Conservation (phyloP, 352 stramenopile species). For the Phytophthora multivora region DNA sequence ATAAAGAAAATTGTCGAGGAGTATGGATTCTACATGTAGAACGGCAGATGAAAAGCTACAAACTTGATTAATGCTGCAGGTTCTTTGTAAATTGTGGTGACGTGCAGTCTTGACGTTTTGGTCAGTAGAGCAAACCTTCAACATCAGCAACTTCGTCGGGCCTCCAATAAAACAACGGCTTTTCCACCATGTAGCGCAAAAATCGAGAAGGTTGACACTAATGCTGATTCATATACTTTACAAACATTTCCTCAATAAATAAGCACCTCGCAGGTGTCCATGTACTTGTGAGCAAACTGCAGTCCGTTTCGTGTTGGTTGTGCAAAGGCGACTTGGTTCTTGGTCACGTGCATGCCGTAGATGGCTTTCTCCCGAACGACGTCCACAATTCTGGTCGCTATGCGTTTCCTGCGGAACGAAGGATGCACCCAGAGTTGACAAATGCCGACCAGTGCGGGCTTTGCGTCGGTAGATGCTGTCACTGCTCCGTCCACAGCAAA, state of each 20-base stretch:
- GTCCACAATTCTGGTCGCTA: slow-evolving; percentile 70
- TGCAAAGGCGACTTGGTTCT: slow-evolving; percentile 62
- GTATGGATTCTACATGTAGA: no score
- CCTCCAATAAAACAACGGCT: no score
- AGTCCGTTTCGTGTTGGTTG: slow-evolving; percentile 75
- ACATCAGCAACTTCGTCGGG: no score
- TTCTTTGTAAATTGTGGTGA: no score
- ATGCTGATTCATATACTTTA: no score
- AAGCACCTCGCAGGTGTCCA: slow-evolving; percentile 51
- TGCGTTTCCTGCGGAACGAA: slow-evolving; percentile 44
- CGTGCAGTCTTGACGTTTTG: no score
- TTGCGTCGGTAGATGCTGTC: slow-evolving; percentile 19
- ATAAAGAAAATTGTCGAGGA: no score
- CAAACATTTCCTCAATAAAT: slow-evolving; percentile 66
- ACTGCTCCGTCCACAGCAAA: slow-evolving; percentile 12
- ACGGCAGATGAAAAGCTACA: no score
- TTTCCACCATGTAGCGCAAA: no score
- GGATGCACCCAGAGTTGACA: slow-evolving; percentile 80
- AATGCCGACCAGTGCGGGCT: slow-evolving; percentile 56
- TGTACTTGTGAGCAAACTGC: slow-evolving; percentile 63
- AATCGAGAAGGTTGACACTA: no score
- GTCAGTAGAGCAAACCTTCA: no score
- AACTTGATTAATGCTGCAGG: no score
- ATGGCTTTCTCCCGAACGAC: slow-evolving; percentile 68
- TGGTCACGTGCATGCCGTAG: slow-evolving; percentile 67